Conservation (phyloP, 345 rosid genomes). For the Corchorus capsularis region DNA sequence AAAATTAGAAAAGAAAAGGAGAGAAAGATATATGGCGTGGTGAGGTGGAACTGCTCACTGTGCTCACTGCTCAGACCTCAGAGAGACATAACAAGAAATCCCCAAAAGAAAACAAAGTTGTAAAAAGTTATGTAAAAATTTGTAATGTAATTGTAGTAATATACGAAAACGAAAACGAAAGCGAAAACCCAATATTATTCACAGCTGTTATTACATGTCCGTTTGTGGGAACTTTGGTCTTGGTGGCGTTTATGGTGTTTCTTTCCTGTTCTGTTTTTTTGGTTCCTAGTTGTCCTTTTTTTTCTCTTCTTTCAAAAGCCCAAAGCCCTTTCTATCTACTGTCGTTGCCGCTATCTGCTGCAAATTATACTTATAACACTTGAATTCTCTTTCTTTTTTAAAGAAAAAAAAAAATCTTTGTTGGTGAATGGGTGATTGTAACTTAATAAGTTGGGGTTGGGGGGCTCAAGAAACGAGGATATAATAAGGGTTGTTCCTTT, state of each 20-base stretch:
- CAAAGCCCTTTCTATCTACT: background rate
- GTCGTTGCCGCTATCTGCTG: background rate
- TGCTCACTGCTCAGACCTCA: slow-evolving; percentile 7
- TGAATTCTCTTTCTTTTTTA: slow-evolving; percentile 19
- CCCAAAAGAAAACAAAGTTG: background rate
- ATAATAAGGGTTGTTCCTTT: slow-evolving; percentile 19
- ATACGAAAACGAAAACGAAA: slow-evolving; percentile 16
- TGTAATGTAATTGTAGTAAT: background rate
- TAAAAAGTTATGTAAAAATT: background rate
- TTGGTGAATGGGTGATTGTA: slow-evolving; percentile 14
- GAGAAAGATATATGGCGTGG: slow-evolving; percentile 31
- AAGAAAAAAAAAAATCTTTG: background rate
- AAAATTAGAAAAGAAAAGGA: background rate
- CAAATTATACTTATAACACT: background rate
- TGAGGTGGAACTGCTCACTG: slow-evolving; percentile 23
- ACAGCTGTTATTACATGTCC: slow-evolving; percentile 35
- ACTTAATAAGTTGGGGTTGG: background rate
- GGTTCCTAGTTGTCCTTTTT: slow-evolving; percentile 26
- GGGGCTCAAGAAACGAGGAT: slow-evolving; percentile 41
- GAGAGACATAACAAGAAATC: slow-evolving; percentile 23
- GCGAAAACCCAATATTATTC: slow-evolving; percentile 23
- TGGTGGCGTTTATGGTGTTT: slow-evolving; percentile 23
- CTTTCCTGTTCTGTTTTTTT: slow-evolving; percentile 30
- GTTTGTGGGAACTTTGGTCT: slow-evolving; percentile 21
- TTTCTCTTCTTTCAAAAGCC: background rate